Base-by-base conservation (phyloP, 768 basidiomycete species). In the Rhodocollybia butyracea region DNA sequence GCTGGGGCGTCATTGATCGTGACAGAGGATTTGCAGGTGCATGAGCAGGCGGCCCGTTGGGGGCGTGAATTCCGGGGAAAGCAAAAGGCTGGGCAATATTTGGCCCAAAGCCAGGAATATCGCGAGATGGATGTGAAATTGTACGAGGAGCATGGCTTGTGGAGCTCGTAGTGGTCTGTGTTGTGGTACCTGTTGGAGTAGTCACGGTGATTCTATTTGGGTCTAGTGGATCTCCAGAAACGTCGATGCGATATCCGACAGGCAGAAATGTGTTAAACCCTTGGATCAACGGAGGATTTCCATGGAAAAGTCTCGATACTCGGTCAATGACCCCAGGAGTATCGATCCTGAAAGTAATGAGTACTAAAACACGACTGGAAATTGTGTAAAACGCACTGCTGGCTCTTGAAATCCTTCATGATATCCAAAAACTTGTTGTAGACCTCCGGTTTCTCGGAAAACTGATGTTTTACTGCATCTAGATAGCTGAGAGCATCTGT, bases 351-450 rank as follows among this genome's bases (percentile, higher is more conserved):
- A 34, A 19, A 21, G n/a, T 6, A 13, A 34, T 43, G 15, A 54
- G 30, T 11, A 41, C 21, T 10, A 3, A 57, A 61, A 47, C 50
- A 56, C 32, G 46, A 58, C 43, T 26, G 46, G 59, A 46, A 63
- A 43, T 43, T 4, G n/a, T 10, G 27, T 8, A 59, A 40, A 59
- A 78, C 91, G 75, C 70, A 94, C 91, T 74, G 76, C 73, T 96
- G 92, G 64, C 93, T 92, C 76, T 99, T 98, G 73, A 99, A 99
- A 70, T 98, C 94, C 75, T 98, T 98, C 97, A 97, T 97, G 66
- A 97, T 95, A 68, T 96, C 93, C 69, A 95, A 73, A 63, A 94
- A 94, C 60, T 88, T 82, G 71, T 97, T 96, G 72, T 97, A 97
- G 39, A 95, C 92, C 65, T 93, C 90, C n/a, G 94, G 93, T 68